phyloP scores from a whole-genome alignment of 129 eudicot genomes.

The Smallanthus sonchifolius region DNA sequence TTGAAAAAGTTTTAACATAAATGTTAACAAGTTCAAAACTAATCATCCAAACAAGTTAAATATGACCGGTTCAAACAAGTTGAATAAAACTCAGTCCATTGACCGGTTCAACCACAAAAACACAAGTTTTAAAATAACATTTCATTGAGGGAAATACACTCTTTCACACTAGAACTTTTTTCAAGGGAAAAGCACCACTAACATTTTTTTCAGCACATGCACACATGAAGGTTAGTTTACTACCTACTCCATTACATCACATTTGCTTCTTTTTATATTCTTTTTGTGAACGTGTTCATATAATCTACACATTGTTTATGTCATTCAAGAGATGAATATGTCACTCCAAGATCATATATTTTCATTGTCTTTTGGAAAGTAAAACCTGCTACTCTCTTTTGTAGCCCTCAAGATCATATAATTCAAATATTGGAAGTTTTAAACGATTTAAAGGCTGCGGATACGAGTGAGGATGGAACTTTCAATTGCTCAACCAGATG shows the following conservation, averaged over 20 bases:
- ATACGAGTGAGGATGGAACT: slow-evolving; percentile 58
- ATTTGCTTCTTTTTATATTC: background rate
- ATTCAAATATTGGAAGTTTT: slow-evolving; percentile 20
- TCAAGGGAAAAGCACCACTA: no score
- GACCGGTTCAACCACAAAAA: no score
- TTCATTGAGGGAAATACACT: no score
- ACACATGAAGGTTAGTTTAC: background rate
- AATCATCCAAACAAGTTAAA: no score
- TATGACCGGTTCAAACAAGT: no score
- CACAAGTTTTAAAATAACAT: no score
- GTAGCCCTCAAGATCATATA: slow-evolving; percentile 42
- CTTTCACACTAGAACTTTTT: no score
- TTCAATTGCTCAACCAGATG: slow-evolving; percentile 86
- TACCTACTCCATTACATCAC: background rate
- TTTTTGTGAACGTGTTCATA: background rate
- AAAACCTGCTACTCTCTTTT: slow-evolving; percentile 9
- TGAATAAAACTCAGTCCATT: no score
- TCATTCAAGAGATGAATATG: background rate
- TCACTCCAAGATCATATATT: background rate
- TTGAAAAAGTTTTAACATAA: no score
- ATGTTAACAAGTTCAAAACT: no score
- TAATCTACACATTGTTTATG: background rate
- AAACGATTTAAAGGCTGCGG: slow-evolving; percentile 26
- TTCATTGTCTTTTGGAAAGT: background rate
- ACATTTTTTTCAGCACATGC: no score